Percentiles rank a stretch among this genome's conserved stretches.
These are phyloP conservation scores for Dysphania ambrosioides DNA, from an alignment of 148 eudicot genomes.

Conservation along the genomic window DNA sequence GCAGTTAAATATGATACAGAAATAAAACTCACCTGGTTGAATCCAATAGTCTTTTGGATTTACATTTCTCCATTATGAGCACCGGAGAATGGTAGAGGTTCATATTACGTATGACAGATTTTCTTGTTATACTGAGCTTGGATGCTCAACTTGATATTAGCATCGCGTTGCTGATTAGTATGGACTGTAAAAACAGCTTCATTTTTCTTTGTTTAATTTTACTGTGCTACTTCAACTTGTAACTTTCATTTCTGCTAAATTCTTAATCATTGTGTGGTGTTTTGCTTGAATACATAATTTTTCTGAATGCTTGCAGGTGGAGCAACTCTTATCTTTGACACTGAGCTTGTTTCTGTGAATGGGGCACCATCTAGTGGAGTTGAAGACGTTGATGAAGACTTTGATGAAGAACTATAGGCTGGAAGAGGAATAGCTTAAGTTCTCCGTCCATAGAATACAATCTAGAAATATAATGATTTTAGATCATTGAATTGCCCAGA, in stretches of 20 bases:
- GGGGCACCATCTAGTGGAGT: conserved; percentile 35
- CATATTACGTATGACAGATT: no score
- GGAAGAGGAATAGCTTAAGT: background rate
- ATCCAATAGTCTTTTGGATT: no score
- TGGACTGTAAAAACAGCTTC: background rate
- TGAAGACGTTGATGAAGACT: conserved; percentile 33
- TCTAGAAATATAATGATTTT: background rate
- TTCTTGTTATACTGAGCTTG: no score
- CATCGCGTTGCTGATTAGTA: background rate
- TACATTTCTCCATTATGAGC: no score
- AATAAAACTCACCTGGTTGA: no score
- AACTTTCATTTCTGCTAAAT: background rate
- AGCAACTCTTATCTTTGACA: conserved; percentile 84
- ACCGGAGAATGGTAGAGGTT: no score
- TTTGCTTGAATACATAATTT: background rate
- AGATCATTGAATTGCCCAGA: conserved; percentile 6
- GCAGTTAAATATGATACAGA: no score
- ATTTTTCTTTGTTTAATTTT: background rate
- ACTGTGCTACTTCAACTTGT: background rate
- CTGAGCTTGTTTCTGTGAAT: conserved; percentile 82
- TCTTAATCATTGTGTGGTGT: background rate
- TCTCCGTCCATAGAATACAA: background rate
- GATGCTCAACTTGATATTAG: no score
- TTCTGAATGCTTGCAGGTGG: conserved; percentile 51
- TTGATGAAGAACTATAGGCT: conserved; percentile 49